Evolutionary conservation across 2,329 filamentous ascomycete species (phyloP), one percentile per base, ranked within the genome.

Genomic region (Aspergillus pseudoviridinutans): DNA sequence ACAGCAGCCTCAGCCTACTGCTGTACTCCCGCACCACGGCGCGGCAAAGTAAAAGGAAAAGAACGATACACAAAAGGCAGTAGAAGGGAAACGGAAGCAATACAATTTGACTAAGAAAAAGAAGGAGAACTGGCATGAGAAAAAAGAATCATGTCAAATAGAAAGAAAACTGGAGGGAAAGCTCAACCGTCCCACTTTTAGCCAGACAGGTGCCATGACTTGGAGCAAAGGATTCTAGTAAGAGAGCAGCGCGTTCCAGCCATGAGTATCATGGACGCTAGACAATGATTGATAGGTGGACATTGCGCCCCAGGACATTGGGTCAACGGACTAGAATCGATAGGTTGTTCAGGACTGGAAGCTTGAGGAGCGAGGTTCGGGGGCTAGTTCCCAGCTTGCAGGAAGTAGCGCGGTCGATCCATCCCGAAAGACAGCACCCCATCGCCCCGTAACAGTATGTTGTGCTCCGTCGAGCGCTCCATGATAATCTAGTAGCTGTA

Each of bases 1-100:
- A 61, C 61, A 62, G 64, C 59, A 64, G 55, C 41, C 57, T 61
- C 62, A 56, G 61, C 54, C 63, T 66, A 61, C 63, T 62, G 64
- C 51, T 66, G 63, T 66, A 58, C 61, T 59, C 58, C 53, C 55
- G 58, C 50, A 61, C 55, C 58, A 61, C 55, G 55, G 35, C 57
- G 57, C 46, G n/a, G 50, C 32, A 53, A 53, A 57, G 49, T 22
- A 56, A 58, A 42, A 57, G 46, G 50, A 44, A 49, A n/a, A 35
- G 28, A 35, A 46, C n/a, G 54, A 53, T 57, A 49, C n/a, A 35
- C 35, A 54, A 54, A 57, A 29, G 12, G 35, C 20, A 41, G 46
- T 46, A 50, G 52, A 50, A 42, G 44, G 50, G 2, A 51, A 50
- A 50, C 9, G 44, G 51, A 32, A 49, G 24, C 46, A 28, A 25